Base-by-base conservation (phyloP, 2,329 filamentous ascomycete species). In the Xylariaceae sp. region DNA sequence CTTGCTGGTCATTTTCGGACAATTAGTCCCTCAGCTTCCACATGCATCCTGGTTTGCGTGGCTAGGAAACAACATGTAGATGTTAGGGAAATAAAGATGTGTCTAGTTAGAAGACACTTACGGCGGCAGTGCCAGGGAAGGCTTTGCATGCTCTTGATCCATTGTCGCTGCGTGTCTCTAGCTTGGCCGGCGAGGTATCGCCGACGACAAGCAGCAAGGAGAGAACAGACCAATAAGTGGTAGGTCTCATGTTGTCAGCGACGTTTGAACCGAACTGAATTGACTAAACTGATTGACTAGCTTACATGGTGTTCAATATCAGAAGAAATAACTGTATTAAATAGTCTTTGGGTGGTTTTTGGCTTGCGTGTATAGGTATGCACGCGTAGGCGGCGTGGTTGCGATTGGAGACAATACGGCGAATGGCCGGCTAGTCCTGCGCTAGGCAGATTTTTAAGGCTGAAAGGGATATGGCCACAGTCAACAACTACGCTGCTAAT, bases 101-200 rank as follows among this genome's bases (percentile, higher is more conserved):
- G 11, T 15, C 13, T 10, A 9, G 24, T 8, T 8, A 20, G 29
- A 29, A 32, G 33, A 36, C 1, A 43, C 54, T 55, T 37, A 59
- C 54, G 40, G 64, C 64, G 6, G 64, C 20, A 11, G 74, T 73
- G 16, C 72, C 73, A 1, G 78, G 80, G 39, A 74, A 77, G 2
- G 77, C 71, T 64, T 81, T 82, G 68, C 80, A 82, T 36, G 45
- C 37, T 55, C n/a, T 27, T 44, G 23, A 8, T 10, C 35, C 53
- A 50, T 57, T 9, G 30, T 40, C 50, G 39, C 42, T 4, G 18
- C 7, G 40, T 21, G 39, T 32, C 29, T 42, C 39, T 29, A 51
- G 29, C 32, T 15, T 18, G 26, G 39, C 29, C 16, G 30, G 6
- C 41, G 47, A 33, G 41, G 52, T 41, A 50, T 55, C 9, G 46